These are phyloP conservation scores for Gentiana dahurica DNA, from an alignment of 257 asterid species.

Conservation along the genomic window DNA sequence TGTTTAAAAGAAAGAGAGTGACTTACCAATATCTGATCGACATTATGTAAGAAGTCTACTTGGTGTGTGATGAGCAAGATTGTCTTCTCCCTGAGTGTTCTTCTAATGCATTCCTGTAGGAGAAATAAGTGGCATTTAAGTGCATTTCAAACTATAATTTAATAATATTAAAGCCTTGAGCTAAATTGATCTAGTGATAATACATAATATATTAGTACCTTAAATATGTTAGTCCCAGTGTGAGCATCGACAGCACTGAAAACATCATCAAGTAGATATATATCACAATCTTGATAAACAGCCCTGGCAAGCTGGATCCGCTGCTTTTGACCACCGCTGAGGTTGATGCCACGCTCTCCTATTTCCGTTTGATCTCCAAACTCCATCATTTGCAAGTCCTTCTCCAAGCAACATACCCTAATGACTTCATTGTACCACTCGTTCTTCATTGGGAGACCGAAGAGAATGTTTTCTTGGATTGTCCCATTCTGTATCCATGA, in stretches of 20 bases:
- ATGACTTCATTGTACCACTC: conserved; percentile 58
- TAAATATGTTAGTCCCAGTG: conserved; percentile 93
- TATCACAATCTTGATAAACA: conserved; percentile 85
- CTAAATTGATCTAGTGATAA: neutral
- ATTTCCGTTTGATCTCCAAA: conserved; percentile 95
- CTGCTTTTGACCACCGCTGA: conserved; percentile 99
- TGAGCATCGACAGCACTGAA: conserved; percentile 99
- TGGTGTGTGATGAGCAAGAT: conserved; percentile 86
- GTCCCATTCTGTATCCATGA: conserved; percentile 98
- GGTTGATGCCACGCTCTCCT: conserved; percentile 99
- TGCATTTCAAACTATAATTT: no score
- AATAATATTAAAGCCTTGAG: no score
- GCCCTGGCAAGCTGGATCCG: conserved; percentile 95
- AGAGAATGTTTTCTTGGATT: conserved; percentile 70
- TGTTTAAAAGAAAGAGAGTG: conserved; percentile 1
- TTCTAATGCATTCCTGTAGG: conserved; percentile 81
- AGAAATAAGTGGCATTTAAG: conserved; percentile 1
- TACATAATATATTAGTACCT: conserved; percentile 26
- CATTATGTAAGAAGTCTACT: conserved; percentile 96
- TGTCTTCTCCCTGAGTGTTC: conserved; percentile 74
- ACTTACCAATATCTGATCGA: conserved; percentile 69
- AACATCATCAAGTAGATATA: conserved; percentile 84
- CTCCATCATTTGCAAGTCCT: conserved; percentile 96
- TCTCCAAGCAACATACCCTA: conserved; percentile 84
- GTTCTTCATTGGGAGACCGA: conserved; percentile 51